Evolutionary conservation across 164 flowering plant species (phyloP), one percentile per base, ranked within the genome.

Genomic region (Vitis amurensis): DNA sequence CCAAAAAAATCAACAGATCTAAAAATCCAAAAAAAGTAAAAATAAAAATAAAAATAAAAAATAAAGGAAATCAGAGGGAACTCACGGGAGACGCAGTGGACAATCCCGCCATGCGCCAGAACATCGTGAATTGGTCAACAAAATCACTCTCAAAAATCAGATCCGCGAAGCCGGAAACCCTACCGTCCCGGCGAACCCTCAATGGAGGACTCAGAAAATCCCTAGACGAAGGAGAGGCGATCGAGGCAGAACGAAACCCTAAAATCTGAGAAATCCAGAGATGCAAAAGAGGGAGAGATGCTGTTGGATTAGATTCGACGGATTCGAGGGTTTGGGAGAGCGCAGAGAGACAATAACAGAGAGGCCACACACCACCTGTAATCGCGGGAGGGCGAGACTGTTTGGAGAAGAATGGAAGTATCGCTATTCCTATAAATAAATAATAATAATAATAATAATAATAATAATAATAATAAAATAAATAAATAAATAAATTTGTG

Each of bases 101-200:
- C 85, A 93, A 82, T 58, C 95, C 98, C 1, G 97, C 79, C 95
- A 93, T 91, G 59, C 93, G 93, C 98, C 97, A 92, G 80, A 92
- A 89, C 96, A 92, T 92, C 66, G 70, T 85, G 76, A 83, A 69
- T 61, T 50, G 5, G n/a, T 55, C 11, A 15, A 12, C 51, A n/a
- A 59, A 65, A 67, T 12, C 29, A 11, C 63, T 17, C 0, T 64
- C 63, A n/a, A 50, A 30, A 65, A 17, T 50, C 76, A 70, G 78
- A 79, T 76, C 82, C 68, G 55, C 47, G n/a, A 58, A 59, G 50
- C 57, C 49, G 13, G 31, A 57, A 68, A 50, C 73, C 55, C 58
- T 58, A 58, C 19, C 69, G 55, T 56, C 63, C 8, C n/a, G 23
- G 23, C 31, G 51, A 48, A 47, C 9, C 58, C 47, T 8, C 62